phyloP scores from a whole-genome alignment of 768 basidiomycete genomes.

The Kwoniella pini region DNA sequence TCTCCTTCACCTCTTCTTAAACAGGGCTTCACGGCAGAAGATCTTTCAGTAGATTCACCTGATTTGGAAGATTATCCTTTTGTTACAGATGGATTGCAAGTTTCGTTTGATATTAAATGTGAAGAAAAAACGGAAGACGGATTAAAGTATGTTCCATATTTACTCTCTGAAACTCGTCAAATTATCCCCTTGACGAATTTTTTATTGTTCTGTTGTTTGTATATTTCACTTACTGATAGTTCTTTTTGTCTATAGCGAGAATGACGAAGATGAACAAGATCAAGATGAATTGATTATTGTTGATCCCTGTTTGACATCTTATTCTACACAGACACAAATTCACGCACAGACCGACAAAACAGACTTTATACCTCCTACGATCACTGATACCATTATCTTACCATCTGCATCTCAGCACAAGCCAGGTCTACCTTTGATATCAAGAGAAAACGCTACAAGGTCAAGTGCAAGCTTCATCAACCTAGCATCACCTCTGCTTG shows the following conservation, averaged over 20 bases:
- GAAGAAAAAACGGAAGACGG: neutral
- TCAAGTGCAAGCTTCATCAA: constrained; percentile 20
- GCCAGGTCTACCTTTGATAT: constrained; percentile 2
- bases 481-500: constrained; percentile 11
- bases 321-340: neutral
- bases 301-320: neutral
- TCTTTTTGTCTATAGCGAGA: neutral
- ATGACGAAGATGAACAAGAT: neutral
- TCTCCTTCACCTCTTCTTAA: constrained; percentile 8
- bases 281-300: neutral
- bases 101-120: neutral
- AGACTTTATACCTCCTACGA: neutral
- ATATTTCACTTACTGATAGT: neutral
- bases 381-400: neutral
- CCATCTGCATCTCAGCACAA: neutral
- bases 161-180: too few relatives aligned
- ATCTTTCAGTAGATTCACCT: neutral
- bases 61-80: neutral
- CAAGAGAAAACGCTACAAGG: neutral
- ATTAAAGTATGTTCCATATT: neutral
- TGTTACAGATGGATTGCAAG: neutral
- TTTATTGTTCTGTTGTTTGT: neutral
- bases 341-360: neutral
- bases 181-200: neutral
- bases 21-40: too few relatives aligned